A percentile compares a stretch with the other conserved stretches of the same genome.
Evolutionary conservation across 306 rosid genomes (phyloP).

Genomic region (Medicago lupulina): DNA sequence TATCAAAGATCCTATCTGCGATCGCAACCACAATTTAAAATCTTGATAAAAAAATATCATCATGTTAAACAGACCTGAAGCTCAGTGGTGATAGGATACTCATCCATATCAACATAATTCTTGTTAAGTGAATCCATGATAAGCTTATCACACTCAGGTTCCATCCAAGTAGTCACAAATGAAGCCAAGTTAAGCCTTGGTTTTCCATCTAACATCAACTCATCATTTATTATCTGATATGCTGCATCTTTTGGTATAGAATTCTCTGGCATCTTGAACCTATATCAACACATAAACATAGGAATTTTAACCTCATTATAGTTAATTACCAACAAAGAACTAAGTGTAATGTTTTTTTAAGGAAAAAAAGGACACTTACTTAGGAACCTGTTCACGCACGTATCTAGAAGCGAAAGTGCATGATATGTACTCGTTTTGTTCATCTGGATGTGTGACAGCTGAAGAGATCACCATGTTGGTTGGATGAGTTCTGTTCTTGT

Average conservation of each 20-base stretch:
- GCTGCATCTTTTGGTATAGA: conserved; percentile 63
- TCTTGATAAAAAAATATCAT: not conserved
- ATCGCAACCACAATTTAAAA: not conserved
- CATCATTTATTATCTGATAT: conserved; percentile 57
- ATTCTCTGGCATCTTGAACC: conserved; percentile 52
- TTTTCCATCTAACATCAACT: conserved; percentile 56
- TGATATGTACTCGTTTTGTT: conserved; percentile 36
- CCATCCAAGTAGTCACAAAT: conserved; percentile 64
- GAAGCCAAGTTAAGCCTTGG: conserved; percentile 62
- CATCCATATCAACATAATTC: conserved; percentile 97
- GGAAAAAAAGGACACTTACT: conserved; percentile 41
- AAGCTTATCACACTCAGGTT: conserved; percentile 82
- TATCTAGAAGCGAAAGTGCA: conserved; percentile 77
- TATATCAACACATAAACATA: conserved; percentile 26
- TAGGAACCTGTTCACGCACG: conserved; percentile 52
- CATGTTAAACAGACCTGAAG: conserved; percentile 59
- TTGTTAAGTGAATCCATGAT: conserved; percentile 80
- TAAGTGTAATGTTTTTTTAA: not conserved
- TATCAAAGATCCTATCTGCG: not conserved
- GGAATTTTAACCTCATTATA: not conserved
- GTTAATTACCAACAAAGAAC: not conserved
- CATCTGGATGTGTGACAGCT: conserved; percentile 44
- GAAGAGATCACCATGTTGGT: conserved; percentile 60
- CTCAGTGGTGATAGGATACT: conserved; percentile 95
- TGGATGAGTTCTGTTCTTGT: conserved; percentile 7